phyloP scores from a whole-genome alignment of 805 yeast genomes.

The Nakazawaea ishiwadae region DNA sequence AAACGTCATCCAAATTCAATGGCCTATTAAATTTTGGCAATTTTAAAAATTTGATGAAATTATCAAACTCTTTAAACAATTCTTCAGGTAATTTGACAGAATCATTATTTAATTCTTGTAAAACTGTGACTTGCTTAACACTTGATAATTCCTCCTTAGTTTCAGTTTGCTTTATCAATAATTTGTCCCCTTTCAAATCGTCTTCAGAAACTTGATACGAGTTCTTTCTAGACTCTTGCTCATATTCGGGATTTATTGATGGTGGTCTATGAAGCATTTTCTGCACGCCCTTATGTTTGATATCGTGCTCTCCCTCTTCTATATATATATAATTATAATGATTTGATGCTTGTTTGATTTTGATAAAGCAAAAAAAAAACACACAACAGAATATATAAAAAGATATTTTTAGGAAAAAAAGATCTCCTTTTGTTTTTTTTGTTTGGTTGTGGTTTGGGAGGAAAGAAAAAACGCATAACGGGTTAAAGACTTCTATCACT shows the following conservation, averaged over 20 bases:
- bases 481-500: too few relatives aligned
- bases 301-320: background rate
- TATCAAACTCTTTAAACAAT: constrained; percentile 20
- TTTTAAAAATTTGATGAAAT: constrained; percentile 25
- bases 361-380: too few relatives aligned
- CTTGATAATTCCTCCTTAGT: background rate
- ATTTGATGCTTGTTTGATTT: too few relatives aligned
- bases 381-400: too few relatives aligned
- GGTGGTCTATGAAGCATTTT: constrained; percentile 12
- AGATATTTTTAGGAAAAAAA: too few relatives aligned
- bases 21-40: constrained; percentile 32
- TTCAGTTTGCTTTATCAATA: background rate
- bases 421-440: too few relatives aligned
- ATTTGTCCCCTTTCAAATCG: too few relatives aligned
- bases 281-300: too few relatives aligned
- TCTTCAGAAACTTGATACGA: constrained; percentile 7
- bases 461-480: too few relatives aligned
- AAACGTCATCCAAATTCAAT: constrained; percentile 28
- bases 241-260: constrained; percentile 9
- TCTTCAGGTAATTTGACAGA: constrained; percentile 22
- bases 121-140: background rate
- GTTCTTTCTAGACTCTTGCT: constrained; percentile 8
- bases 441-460: too few relatives aligned
- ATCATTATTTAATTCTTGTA: constrained; percentile 1
- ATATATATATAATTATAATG: background rate